These are phyloP conservation scores for Erodium moschatum DNA, from an alignment of 441 rosid species.

Conservation along the genomic window DNA sequence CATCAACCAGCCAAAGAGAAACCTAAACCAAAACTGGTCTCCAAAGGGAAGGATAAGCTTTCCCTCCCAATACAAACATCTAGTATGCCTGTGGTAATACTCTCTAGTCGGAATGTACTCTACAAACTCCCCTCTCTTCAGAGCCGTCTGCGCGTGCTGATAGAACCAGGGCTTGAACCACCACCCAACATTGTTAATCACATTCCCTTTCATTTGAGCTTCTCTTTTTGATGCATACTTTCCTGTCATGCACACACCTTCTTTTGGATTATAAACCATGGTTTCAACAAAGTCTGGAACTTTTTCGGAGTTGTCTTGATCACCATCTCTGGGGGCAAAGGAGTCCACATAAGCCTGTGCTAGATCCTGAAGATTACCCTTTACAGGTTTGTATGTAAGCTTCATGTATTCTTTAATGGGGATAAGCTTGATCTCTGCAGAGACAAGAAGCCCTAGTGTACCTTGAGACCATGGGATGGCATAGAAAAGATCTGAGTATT, in stretches of 20 bases:
- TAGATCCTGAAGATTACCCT: conserved; percentile 52
- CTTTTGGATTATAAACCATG: conserved; percentile 59
- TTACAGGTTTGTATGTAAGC: conserved; percentile 76
- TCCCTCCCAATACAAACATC: conserved; percentile 98
- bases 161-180: conserved; percentile 99
- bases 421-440: conserved; percentile 86
- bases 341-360: conserved; percentile 84
- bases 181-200: conserved; percentile 81
- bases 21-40: conserved; percentile 95
- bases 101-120: conserved; percentile 93
- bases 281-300: conserved; percentile 94
- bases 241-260: conserved; percentile 93
- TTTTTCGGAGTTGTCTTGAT: conserved; percentile 57
- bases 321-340: conserved; percentile 77
- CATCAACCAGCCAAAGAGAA: conserved; percentile 91
- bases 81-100: conserved; percentile 92
- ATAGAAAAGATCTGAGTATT: conserved; percentile 80
- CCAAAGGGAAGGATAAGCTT: conserved; percentile 94
- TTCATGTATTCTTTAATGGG: conserved; percentile 84
- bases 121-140: conserved; percentile 78
- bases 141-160: conserved; percentile 73
- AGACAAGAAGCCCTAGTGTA: conserved; percentile 80
- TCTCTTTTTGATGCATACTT: conserved; percentile 81
- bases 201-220: conserved; percentile 82
- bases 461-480: conserved; percentile 99